Conservation (phyloP, 23 red algal species). For the Gracilaria vermiculophylla region DNA sequence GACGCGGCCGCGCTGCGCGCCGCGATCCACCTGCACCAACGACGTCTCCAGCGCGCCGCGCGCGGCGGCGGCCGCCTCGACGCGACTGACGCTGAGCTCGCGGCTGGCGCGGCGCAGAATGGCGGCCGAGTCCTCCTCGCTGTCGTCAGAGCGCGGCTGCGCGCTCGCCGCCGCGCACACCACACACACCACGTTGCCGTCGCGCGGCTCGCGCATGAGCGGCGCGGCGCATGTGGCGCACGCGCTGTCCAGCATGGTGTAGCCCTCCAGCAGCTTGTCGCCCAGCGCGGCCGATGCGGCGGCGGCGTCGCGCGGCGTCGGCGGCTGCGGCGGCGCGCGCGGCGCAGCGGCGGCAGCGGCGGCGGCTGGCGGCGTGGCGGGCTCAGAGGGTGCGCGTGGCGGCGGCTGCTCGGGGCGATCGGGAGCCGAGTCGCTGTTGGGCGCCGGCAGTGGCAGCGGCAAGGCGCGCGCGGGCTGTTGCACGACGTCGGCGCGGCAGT, state of each 20-base stretch:
- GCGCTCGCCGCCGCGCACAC: neutral
- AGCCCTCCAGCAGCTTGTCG: slow-evolving; percentile 71
- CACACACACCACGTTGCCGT: slow-evolving; percentile 26
- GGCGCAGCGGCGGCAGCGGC: neutral
- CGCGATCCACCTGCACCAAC: slow-evolving; percentile 15
- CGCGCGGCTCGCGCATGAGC: slow-evolving; percentile 22
- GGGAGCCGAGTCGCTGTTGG: too few relatives aligned
- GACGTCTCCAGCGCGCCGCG: neutral
- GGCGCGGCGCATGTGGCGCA: slow-evolving; percentile 43
- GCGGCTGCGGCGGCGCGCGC: neutral
- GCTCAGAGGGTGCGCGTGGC: neutral
- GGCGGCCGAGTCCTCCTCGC: neutral
- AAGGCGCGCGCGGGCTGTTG: neutral
- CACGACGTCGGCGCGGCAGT: slow-evolving; percentile 40
- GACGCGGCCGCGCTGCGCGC: neutral
- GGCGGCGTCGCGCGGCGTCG: neutral
- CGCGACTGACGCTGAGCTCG: slow-evolving; percentile 7
- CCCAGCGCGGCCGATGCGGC: slow-evolving; percentile 19
- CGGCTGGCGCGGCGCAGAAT: slow-evolving; percentile 12
- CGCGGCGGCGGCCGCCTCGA: neutral
- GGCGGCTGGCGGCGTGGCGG: neutral
- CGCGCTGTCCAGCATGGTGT: slow-evolving; percentile 46
- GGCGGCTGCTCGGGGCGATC: too few relatives aligned
- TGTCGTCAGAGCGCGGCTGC: neutral
- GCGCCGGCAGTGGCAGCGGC: neutral